Conservation (phyloP, 805 yeast genomes). For the Yarrowia bubula region DNA sequence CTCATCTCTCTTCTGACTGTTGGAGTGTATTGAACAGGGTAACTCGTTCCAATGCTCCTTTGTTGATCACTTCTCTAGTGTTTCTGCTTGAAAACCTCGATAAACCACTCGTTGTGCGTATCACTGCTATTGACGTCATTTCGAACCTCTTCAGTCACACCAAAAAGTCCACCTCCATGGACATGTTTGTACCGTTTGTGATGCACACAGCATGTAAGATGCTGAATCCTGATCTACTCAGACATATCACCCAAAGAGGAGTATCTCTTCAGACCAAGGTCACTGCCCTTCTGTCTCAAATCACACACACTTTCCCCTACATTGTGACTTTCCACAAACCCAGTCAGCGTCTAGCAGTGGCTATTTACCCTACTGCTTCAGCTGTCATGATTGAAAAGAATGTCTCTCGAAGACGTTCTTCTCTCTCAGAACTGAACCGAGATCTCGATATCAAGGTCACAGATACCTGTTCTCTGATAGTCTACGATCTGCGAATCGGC, state of each 20-base stretch:
- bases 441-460: slow-evolving; percentile 17
- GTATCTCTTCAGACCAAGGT: slow-evolving; percentile 11
- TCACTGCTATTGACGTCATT: not conserved
- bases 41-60: not conserved
- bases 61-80: not conserved
- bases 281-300: slow-evolving; percentile 1
- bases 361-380: slow-evolving; percentile 4
- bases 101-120: not conserved
- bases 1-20: not conserved
- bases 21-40: not conserved
- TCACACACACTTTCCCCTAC: not conserved
- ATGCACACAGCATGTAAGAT: slow-evolving; percentile 13
- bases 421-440: slow-evolving; percentile 13
- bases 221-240: slow-evolving; percentile 6
- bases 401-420: slow-evolving; percentile 13
- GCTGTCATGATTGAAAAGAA: slow-evolving; percentile 11
- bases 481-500: slow-evolving; percentile 20
- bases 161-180: not conserved
- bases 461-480: slow-evolving; percentile 7
- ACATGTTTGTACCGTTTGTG: slow-evolving; percentile 18
- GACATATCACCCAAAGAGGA: not conserved
- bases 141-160: not conserved
- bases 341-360: slow-evolving; percentile 19
- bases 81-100: not conserved
- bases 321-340: slow-evolving; percentile 24